Conservation (phyloP, 1,284 basidiomycete species). For the Ustilago bromivora region DNA sequence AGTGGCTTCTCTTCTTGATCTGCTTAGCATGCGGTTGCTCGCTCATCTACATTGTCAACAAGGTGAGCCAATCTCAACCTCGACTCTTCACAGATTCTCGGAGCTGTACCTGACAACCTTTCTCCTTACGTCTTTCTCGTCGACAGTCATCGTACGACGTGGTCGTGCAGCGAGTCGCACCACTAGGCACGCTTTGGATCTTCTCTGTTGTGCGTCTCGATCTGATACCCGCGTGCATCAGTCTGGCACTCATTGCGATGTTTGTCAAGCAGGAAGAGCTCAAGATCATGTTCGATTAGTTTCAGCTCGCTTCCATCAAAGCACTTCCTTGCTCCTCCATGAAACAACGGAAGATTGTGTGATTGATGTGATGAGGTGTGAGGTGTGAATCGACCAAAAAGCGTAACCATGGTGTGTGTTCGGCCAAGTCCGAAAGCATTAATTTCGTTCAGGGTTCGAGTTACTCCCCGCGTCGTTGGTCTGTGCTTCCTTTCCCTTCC, state of each 20-base stretch:
- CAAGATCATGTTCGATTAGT: constrained; percentile 41
- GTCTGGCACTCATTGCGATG: constrained; percentile 59
- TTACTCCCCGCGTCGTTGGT: constrained; percentile 24
- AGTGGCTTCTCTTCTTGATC: constrained; percentile 40
- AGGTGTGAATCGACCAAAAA: not conserved
- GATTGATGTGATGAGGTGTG: not conserved
- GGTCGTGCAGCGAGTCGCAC: constrained; percentile 66
- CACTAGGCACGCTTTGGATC: constrained; percentile 70
- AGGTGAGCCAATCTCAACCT: constrained; percentile 40
- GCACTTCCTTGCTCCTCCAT: too few relatives aligned
- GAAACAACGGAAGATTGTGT: not conserved
- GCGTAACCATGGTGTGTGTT: not conserved
- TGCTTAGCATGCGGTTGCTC: constrained; percentile 49
- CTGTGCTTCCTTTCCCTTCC: constrained; percentile 19
- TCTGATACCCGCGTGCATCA: constrained; percentile 58
- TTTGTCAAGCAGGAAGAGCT: constrained; percentile 39
- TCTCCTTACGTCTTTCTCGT: not conserved
- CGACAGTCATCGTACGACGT: constrained; percentile 58
- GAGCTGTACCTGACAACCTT: not conserved
- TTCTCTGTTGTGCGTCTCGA: constrained; percentile 68
- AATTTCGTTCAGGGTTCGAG: constrained; percentile 12
- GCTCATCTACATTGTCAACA: constrained; percentile 63
- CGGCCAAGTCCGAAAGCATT: constrained; percentile 28
- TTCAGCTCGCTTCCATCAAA: not conserved
- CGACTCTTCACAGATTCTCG: not conserved